These are phyloP conservation scores for Cytospora mali DNA, from an alignment of 2,329 filamentous ascomycete genomes.

Conservation along the genomic window DNA sequence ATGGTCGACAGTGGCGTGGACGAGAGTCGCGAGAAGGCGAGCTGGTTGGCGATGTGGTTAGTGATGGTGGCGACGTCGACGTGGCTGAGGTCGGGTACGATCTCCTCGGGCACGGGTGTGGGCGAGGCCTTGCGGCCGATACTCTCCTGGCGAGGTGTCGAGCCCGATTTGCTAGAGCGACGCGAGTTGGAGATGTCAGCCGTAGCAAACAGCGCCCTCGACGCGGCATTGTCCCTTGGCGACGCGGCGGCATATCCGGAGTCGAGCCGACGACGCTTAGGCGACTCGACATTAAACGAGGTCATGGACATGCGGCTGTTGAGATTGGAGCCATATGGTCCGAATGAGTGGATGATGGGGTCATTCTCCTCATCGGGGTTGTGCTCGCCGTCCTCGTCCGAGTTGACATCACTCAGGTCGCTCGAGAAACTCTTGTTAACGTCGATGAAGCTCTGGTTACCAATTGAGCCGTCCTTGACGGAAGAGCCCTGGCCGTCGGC, in stretches of 20 bases:
- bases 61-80: conserved; percentile 55
- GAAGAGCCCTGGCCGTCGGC: conserved; percentile 52
- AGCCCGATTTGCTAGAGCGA: conserved; percentile 36
- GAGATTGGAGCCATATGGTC: conserved; percentile 83
- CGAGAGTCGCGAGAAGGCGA: conserved; percentile 90
- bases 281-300: conserved; percentile 74
- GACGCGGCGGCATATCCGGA: conserved; percentile 14
- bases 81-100: conserved; percentile 35
- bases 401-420: conserved; percentile 54
- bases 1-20: conserved; percentile 91
- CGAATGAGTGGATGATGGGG: conserved; percentile 88
- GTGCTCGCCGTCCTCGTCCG: conserved; percentile 59
- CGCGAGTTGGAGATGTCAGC: conserved; percentile 32
- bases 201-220: conserved; percentile 31
- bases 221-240: conserved; percentile 16
- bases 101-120: conserved; percentile 32
- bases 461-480: neutral
- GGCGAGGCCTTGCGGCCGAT: conserved; percentile 12
- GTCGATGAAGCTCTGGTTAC: conserved; percentile 49
- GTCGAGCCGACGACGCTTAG: conserved; percentile 43
- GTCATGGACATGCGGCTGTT: conserved; percentile 72
- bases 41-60: conserved; percentile 93
- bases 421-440: conserved; percentile 58
- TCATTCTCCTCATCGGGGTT: conserved; percentile 94
- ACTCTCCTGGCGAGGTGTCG: conserved; percentile 28